Base-by-base conservation (phyloP, 495 filamentous ascomycete species). In the Aspergillus coremiiformis region DNA sequence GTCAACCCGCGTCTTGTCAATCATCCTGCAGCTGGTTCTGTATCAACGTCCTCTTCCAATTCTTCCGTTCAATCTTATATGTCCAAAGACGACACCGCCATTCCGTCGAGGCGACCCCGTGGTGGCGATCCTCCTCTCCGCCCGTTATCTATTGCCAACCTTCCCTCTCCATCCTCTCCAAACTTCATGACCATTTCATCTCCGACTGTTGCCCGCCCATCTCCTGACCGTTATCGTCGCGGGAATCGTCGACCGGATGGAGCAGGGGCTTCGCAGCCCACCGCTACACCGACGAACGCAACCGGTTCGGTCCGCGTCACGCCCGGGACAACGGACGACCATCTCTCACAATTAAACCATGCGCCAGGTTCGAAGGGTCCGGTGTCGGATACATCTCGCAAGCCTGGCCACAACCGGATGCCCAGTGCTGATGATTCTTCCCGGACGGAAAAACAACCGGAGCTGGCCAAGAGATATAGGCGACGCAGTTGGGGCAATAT, bases 401-500 rank as follows among this genome's bases (percentile, higher is more conserved):
- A 39, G 32, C 37, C 21, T 44, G 57, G 61, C 17, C 74, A 76
- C 39, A 61, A 55, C 29, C 68, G 77, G 33, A 71, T 70, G 1
- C 66, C 67, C 4, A 84, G 79, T 61, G 77, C 72, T 4, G 80
- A 84, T 67, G 80, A 83, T 56, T 70, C 70, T 26, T 61, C 65
- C 21, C 70, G 73, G 26, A 29, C 66, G 17, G 66, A 77, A 53
- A 65, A 62, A 39, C 61, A 68, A 42, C 72, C 78, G 15, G 89
- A 92, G 43, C 73, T 83, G 44, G 80, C 84, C 9, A 87, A 87
- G 66, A 79, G 86, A 54, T 87, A 90, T 70, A 76, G 90, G 54
- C 80, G 90, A 60, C 79, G 90, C 49, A 96, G 90, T 64, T 79
- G 90, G 74, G 86, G 87, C 49, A 86, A 80, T 43, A 78, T 95